These are phyloP conservation scores for Yarrowia divulgata DNA, from an alignment of 805 yeast species.

Conservation along the genomic window DNA sequence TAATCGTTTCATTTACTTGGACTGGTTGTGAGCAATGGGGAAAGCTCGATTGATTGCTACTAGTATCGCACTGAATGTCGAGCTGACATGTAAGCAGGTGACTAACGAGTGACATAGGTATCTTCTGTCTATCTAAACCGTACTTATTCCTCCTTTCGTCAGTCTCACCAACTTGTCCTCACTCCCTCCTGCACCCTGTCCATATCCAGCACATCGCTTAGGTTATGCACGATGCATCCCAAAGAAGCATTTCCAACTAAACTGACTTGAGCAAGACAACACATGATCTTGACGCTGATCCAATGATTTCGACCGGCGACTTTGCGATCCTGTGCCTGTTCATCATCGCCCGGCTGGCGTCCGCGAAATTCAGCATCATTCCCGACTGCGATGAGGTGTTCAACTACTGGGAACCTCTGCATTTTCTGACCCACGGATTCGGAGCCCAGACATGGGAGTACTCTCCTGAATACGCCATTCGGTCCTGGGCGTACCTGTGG, in stretches of 20 bases:
- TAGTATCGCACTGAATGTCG: no score
- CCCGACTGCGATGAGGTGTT: constrained; percentile 92
- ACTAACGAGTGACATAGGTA: no score
- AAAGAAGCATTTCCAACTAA: background rate
- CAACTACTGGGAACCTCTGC: constrained; percentile 95
- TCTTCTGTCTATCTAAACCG: no score
- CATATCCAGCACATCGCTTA: constrained; percentile 5
- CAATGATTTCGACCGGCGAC: constrained; percentile 30
- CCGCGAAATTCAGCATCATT: constrained; percentile 67
- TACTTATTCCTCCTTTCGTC: no score
- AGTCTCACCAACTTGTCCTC: no score
- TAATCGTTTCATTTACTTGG: no score
- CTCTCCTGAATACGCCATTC: constrained; percentile 84
- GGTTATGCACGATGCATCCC: constrained; percentile 17
- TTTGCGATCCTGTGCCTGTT: constrained; percentile 42
- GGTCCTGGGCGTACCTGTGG: constrained; percentile 81
- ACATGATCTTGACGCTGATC: constrained; percentile 12
- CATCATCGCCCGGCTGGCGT: constrained; percentile 48
- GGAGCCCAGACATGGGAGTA: constrained; percentile 98
- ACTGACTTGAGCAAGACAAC: background rate
- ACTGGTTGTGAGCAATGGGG: no score
- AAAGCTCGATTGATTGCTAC: no score
- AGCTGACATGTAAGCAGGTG: no score
- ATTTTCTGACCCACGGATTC: constrained; percentile 74
- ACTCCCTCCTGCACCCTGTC: background rate